Evolutionary conservation across 2,329 filamentous ascomycete species (phyloP).

Genomic region (Septoria linicola): DNA sequence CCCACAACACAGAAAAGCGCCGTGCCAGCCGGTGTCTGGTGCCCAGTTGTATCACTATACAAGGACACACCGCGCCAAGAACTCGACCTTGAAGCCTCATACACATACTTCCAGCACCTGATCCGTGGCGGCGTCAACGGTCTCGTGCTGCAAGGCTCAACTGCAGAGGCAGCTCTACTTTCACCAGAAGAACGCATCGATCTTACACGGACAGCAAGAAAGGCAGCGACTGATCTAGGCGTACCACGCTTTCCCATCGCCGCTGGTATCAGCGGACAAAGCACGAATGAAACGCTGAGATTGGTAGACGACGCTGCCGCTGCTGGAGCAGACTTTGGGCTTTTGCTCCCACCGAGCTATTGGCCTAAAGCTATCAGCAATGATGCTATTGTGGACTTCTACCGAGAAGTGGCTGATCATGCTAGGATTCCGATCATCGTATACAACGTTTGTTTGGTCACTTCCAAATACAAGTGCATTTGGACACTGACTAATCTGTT

Average conservation of each 20-base stretch:
- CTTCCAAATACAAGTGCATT: not conserved
- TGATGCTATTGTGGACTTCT: constrained; percentile 41
- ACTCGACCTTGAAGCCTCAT: constrained; percentile 48
- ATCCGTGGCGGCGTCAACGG: constrained; percentile 48
- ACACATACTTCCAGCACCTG: constrained; percentile 45
- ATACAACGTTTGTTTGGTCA: constrained; percentile 37
- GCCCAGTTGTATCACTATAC: constrained; percentile 51
- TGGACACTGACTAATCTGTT: not conserved
- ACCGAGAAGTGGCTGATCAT: constrained; percentile 41
- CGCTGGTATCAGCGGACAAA: constrained; percentile 47
- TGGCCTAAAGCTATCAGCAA: constrained; percentile 42
- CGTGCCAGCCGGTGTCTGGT: constrained; percentile 48
- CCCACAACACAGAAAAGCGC: constrained; percentile 12
- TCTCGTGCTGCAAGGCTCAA: constrained; percentile 51
- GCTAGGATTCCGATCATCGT: constrained; percentile 34
- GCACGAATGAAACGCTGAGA: constrained; percentile 40
- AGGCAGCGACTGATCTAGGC: constrained; percentile 41
- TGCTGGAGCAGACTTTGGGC: constrained; percentile 43
- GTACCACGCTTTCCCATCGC: constrained; percentile 45
- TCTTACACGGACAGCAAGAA: constrained; percentile 43
- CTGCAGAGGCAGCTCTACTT: constrained; percentile 49
- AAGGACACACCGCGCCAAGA: constrained; percentile 43
- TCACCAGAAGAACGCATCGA: constrained; percentile 43
- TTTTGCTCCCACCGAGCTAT: constrained; percentile 45
- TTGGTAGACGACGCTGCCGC: constrained; percentile 41